Evolutionary conservation across 495 filamentous ascomycete genomes (phyloP).

Genomic region (Aspergillus kassunensis): DNA sequence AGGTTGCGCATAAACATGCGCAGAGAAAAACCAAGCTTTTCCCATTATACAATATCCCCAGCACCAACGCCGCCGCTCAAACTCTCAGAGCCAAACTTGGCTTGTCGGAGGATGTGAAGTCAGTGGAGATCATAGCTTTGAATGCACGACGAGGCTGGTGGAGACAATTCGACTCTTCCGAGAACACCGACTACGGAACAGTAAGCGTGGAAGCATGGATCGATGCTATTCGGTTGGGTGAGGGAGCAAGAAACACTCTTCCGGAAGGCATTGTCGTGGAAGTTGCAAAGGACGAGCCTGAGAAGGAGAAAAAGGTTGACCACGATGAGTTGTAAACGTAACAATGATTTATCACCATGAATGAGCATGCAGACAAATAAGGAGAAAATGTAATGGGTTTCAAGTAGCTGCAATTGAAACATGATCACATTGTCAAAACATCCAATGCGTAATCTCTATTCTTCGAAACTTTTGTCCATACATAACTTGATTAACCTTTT

Average conservation of each 20-base stretch:
- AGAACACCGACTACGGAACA: slow-evolving; percentile 49
- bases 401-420: slow-evolving; percentile 2
- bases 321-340: slow-evolving; percentile 40
- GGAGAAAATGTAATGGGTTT: not conserved
- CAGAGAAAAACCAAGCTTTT: slow-evolving; percentile 64
- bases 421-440: slow-evolving; percentile 6
- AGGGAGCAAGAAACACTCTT: slow-evolving; percentile 74
- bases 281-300: slow-evolving; percentile 32
- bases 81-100: slow-evolving; percentile 58
- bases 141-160: slow-evolving; percentile 87
- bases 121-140: slow-evolving; percentile 67
- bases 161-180: slow-evolving; percentile 58
- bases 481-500: not conserved
- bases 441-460: slow-evolving; percentile 18
- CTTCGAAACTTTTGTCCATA: slow-evolving; percentile 6
- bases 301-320: slow-evolving; percentile 41
- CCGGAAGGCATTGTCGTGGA: slow-evolving; percentile 71
- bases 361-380: not conserved
- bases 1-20: slow-evolving; percentile 70
- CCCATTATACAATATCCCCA: slow-evolving; percentile 75
- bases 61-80: slow-evolving; percentile 52
- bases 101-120: slow-evolving; percentile 43
- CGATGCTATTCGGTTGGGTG: slow-evolving; percentile 81
- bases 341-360: not conserved
- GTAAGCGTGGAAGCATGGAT: slow-evolving; percentile 76